Evolutionary conservation across 2,329 filamentous ascomycete species (phyloP), one percentile per base, ranked within the genome.

Genomic region (Trichoderma polysporum): DNA sequence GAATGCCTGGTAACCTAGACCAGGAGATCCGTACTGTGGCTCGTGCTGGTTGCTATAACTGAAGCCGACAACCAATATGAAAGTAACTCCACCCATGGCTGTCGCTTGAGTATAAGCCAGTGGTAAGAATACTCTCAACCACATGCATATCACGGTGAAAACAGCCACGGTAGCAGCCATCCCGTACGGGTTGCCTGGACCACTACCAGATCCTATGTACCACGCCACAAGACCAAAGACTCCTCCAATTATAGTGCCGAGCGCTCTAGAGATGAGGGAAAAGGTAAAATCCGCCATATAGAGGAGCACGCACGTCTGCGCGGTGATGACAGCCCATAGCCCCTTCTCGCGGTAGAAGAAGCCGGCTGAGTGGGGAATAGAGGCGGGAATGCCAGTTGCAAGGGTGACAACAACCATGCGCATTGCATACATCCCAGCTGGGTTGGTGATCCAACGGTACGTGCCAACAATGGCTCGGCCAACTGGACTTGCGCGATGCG

Each of bases 321-420:
- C 83, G 73, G 82, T 85, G 49, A 86, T 84, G 9, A 85, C 72
- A 0, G 76, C 82, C 84, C 84, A 86, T 0, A 86, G 74, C 0
- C 84, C 83, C 70, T 83, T 84, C 66, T 85, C 79, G 2, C 82
- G 78, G 58, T 84, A 85, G 69, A 79, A 85, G 70, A 86, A 85
- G 1, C 81, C 82, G 0, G 83, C 79, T 1, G 77, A 78, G 29
- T 73, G 71, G 0, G 81, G 79, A 3, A 85, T 74, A 0, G 76
- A 76, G 0, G 79, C 77, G 0, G 83, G 80, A 4, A 85, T 79
- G 0, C 74, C 72, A 0, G 78, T 73, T 0, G 79, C 82, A 12
- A 85, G 73, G 0, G 83, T 84, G 0, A 83, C 80, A 7, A 80
- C 69, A 0, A 85, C 81, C 75, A 84, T 79, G 2, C 83, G 80